Conservation (phyloP, 2,329 filamentous ascomycete genomes). For the Botrytis hyacinthi region DNA sequence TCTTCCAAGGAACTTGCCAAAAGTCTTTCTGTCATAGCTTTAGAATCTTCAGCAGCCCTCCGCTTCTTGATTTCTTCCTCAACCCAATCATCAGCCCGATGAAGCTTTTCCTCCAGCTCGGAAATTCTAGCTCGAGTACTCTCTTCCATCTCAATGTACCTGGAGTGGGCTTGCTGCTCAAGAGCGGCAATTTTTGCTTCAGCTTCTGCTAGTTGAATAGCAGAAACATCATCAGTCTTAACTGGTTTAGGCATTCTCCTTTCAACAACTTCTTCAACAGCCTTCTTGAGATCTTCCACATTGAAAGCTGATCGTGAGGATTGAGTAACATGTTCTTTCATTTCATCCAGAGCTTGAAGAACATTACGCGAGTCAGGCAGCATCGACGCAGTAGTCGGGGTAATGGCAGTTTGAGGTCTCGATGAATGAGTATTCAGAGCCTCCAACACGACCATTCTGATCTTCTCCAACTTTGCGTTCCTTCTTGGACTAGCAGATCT, state of each 20-base stretch:
- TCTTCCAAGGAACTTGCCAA: conserved; percentile 67
- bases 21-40: conserved; percentile 43
- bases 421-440: conserved; percentile 61
- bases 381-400: conserved; percentile 31
- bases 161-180: conserved; percentile 56
- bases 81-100: conserved; percentile 59
- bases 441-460: conserved; percentile 71
- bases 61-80: conserved; percentile 63
- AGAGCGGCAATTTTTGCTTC: conserved; percentile 49
- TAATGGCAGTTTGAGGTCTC: conserved; percentile 38
- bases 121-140: conserved; percentile 42
- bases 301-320: conserved; percentile 47
- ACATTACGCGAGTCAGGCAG: conserved; percentile 47
- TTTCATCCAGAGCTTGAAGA: conserved; percentile 64
- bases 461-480: conserved; percentile 79
- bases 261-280: conserved; percentile 63
- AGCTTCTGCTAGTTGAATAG: conserved; percentile 23
- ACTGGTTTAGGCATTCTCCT: conserved; percentile 54
- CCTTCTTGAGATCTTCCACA: conserved; percentile 55
- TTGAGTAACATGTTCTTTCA: conserved; percentile 54
- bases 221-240: conserved; percentile 42
- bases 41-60: conserved; percentile 70
- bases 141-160: conserved; percentile 44
- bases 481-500: conserved; percentile 75
- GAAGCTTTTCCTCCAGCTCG: conserved; percentile 68